A percentile compares a stretch with the other conserved stretches of the same genome.
These are phyloP conservation scores for Cylindrotheca closterium DNA, from an alignment of 108 stramenopile genomes.

Conservation along the genomic window DNA sequence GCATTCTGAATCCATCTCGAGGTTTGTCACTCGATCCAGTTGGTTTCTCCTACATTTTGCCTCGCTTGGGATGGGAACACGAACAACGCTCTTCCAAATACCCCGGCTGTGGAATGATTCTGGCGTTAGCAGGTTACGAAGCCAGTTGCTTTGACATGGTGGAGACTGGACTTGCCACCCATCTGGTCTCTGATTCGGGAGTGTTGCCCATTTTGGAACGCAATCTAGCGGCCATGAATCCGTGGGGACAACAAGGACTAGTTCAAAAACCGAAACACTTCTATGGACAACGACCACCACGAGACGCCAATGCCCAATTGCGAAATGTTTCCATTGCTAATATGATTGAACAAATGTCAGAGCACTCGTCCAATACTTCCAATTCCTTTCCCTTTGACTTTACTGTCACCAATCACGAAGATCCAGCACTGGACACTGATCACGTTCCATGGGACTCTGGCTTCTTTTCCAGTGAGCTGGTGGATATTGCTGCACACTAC, in stretches of 20 bases:
- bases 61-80: constrained; percentile 70
- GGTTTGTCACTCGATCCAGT: constrained; percentile 82
- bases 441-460: constrained; percentile 33
- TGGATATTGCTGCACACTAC: constrained; percentile 72
- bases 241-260: constrained; percentile 61
- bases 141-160: constrained; percentile 81
- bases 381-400: constrained; percentile 32
- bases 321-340: constrained; percentile 66
- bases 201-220: constrained; percentile 56
- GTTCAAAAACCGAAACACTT: constrained; percentile 31
- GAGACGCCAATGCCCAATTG: constrained; percentile 56
- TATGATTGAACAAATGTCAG: constrained; percentile 55
- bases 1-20: constrained; percentile 67
- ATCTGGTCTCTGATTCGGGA: constrained; percentile 41
- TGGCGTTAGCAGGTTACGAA: constrained; percentile 76
- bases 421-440: constrained; percentile 43
- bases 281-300: constrained; percentile 35
- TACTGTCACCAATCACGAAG: constrained; percentile 16
- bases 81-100: constrained; percentile 46
- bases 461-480: constrained; percentile 50
- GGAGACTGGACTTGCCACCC: constrained; percentile 78
- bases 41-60: constrained; percentile 73
- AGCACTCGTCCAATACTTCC: constrained; percentile 48
- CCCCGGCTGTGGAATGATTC: constrained; percentile 55
- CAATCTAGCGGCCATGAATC: constrained; percentile 47